Evolutionary conservation across 1,284 basidiomycete genomes (phyloP).

Genomic region (Clitocybe nebularis): DNA sequence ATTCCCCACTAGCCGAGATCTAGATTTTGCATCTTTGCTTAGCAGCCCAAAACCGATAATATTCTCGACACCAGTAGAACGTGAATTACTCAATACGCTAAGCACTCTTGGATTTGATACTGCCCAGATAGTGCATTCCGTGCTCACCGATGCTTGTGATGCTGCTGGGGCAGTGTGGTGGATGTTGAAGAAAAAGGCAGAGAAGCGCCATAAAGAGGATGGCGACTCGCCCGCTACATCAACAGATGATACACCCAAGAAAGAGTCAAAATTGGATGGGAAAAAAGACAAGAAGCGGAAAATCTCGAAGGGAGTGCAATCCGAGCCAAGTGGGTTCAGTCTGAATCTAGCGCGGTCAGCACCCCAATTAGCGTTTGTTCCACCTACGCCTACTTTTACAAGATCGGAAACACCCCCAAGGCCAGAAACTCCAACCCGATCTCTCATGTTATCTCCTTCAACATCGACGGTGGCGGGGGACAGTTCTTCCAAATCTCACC

Average conservation of each 20-base stretch:
- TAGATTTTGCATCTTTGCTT: slow-evolving; percentile 75
- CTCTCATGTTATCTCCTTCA: slow-evolving; percentile 60
- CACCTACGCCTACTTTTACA: slow-evolving; percentile 63
- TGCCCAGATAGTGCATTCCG: slow-evolving; percentile 92
- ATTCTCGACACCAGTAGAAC: slow-evolving; percentile 82
- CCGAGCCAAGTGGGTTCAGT: slow-evolving; percentile 24
- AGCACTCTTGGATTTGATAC: slow-evolving; percentile 85
- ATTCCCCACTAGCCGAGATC: slow-evolving; percentile 32
- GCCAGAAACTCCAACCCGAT: slow-evolving; percentile 26
- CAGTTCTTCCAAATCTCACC: slow-evolving; percentile 48
- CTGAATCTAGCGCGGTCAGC: slow-evolving; percentile 30
- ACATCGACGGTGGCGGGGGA: slow-evolving; percentile 49
- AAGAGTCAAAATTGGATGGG: slow-evolving; percentile 17
- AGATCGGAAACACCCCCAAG: slow-evolving; percentile 34
- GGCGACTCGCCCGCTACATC: slow-evolving; percentile 31
- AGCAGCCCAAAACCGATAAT: slow-evolving; percentile 71
- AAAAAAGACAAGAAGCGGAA: slow-evolving; percentile 33
- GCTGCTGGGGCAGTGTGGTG: slow-evolving; percentile 92
- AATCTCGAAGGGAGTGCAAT: slow-evolving; percentile 34
- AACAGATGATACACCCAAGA: slow-evolving; percentile 15
- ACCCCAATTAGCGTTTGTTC: slow-evolving; percentile 65
- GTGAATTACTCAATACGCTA: slow-evolving; percentile 75
- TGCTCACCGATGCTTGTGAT: slow-evolving; percentile 91
- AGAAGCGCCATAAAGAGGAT: slow-evolving; percentile 55
- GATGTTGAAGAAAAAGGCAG: slow-evolving; percentile 84